Percentiles rank a stretch among this genome's conserved stretches.
These are phyloP conservation scores for Zalaria obscura DNA, from an alignment of 2,329 filamentous ascomycete species.

Conservation along the genomic window DNA sequence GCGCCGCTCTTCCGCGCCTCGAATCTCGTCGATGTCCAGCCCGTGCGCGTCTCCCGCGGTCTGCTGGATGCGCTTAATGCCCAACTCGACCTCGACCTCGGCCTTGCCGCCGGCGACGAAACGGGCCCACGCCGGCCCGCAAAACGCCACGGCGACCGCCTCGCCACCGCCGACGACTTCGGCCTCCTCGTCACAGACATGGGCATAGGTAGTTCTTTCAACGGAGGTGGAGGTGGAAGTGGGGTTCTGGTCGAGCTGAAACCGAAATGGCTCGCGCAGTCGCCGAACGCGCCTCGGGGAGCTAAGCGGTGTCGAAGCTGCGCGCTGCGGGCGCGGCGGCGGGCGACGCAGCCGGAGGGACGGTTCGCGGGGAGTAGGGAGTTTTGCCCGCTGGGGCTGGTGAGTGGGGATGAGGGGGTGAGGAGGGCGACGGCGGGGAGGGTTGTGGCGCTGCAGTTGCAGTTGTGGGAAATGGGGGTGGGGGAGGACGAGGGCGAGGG, in stretches of 20 bases:
- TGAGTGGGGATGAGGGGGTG: conserved; percentile 15
- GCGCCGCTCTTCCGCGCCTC: conserved; percentile 14
- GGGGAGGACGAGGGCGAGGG: no score
- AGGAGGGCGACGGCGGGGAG: conserved; percentile 3
- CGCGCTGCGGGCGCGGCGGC: conserved; percentile 25
- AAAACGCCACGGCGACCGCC: conserved; percentile 11
- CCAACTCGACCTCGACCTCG: no score
- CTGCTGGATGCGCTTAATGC: conserved; percentile 7
- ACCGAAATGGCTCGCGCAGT: conserved; percentile 34
- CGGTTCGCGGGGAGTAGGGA: background rate
- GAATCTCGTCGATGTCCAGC: conserved; percentile 15
- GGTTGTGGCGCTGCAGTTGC: no score
- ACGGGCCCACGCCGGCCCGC: conserved; percentile 7
- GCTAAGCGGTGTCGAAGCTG: conserved; percentile 32
- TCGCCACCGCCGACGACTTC: conserved; percentile 13
- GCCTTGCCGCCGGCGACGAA: background rate
- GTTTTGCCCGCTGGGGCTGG: conserved; percentile 27
- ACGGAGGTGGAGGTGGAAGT: background rate
- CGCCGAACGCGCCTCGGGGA: conserved; percentile 25
- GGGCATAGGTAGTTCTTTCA: conserved; percentile 6
- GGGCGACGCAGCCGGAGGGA: background rate
- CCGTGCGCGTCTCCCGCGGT: conserved; percentile 11
- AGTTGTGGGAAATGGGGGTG: no score
- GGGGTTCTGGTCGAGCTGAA: conserved; percentile 27
- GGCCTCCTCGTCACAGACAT: conserved; percentile 22